Evolutionary conservation across 306 rosid genomes (phyloP).

Genomic region (Vicia villosa): DNA sequence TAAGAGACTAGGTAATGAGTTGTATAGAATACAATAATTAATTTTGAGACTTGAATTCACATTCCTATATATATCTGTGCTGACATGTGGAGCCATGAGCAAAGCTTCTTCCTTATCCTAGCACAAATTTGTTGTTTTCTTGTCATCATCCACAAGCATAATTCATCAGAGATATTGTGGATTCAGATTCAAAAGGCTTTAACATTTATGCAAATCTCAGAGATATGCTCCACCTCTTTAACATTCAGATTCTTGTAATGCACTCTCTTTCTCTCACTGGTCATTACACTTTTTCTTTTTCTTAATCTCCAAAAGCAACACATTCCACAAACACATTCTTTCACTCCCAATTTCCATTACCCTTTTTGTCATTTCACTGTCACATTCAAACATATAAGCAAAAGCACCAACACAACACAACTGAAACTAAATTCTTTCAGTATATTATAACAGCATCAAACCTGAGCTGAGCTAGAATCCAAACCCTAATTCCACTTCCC

Average conservation of each 20-base stretch:
- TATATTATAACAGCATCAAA: conserved; percentile 23
- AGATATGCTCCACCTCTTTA: neutral
- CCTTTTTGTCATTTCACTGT: conserved; percentile 48
- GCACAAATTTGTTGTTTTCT: neutral
- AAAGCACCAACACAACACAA: neutral
- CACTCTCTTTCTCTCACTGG: conserved; percentile 11
- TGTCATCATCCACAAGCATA: conserved; percentile 4
- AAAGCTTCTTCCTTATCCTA: neutral
- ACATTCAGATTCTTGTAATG: conserved; percentile 14
- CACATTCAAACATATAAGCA: conserved; percentile 24
- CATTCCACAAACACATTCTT: conserved; percentile 38
- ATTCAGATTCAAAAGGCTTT: conserved; percentile 4
- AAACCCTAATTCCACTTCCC: conserved; percentile 46
- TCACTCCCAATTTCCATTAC: conserved; percentile 21
- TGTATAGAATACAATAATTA: too few species aligned
- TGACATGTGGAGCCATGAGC: conserved; percentile 1
- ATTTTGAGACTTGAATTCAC: neutral
- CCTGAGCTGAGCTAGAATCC: conserved; percentile 22
- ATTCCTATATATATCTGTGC: neutral
- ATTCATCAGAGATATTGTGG: neutral
- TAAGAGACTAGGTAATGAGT: neutral
- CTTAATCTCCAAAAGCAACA: conserved; percentile 20
- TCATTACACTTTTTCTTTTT: conserved; percentile 22
- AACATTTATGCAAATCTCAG: neutral
- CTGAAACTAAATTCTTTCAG: conserved; percentile 34